A percentile compares a stretch with the other conserved stretches of the same genome.
These are phyloP conservation scores for Fusarium sp. DNA, from an alignment of 2,329 filamentous ascomycete genomes.

Conservation along the genomic window DNA sequence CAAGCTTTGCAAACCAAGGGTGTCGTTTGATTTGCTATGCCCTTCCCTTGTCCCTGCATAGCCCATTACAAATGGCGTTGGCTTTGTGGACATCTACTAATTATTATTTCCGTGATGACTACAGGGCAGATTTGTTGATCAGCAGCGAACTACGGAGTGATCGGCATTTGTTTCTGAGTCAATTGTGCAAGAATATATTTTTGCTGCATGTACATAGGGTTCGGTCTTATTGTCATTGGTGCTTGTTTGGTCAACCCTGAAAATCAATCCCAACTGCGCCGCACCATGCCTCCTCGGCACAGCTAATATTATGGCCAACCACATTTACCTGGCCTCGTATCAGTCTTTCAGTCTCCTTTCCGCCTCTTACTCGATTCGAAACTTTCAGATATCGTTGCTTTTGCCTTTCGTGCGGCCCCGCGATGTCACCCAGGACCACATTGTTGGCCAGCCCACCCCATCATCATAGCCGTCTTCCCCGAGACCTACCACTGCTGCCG, in stretches of 20 bases:
- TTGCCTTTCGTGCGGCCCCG: background rate
- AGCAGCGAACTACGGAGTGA: background rate
- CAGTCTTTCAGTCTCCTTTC: background rate
- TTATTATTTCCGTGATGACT: background rate
- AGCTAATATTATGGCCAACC: background rate
- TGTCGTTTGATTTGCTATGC: conserved; percentile 23
- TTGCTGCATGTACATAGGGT: background rate
- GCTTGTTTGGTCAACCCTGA: background rate
- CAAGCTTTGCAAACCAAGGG: conserved; percentile 19
- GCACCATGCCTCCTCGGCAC: background rate
- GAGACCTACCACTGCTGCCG: conserved; percentile 20
- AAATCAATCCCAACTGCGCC: conserved; percentile 4
- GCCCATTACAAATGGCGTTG: background rate
- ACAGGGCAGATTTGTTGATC: background rate
- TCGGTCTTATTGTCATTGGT: background rate
- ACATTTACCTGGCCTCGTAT: background rate
- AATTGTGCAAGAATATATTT: background rate
- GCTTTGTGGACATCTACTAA: background rate
- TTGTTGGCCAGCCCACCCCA: conserved; percentile 3
- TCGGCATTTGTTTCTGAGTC: background rate
- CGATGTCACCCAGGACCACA: conserved; percentile 3
- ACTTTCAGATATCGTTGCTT: background rate
- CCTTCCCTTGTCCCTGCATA: conserved; percentile 35
- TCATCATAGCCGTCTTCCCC: conserved; percentile 17
- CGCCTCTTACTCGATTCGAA: background rate